These are phyloP conservation scores for Thuja plicata DNA, from an alignment of 83 land plant species.

Conservation along the genomic window DNA sequence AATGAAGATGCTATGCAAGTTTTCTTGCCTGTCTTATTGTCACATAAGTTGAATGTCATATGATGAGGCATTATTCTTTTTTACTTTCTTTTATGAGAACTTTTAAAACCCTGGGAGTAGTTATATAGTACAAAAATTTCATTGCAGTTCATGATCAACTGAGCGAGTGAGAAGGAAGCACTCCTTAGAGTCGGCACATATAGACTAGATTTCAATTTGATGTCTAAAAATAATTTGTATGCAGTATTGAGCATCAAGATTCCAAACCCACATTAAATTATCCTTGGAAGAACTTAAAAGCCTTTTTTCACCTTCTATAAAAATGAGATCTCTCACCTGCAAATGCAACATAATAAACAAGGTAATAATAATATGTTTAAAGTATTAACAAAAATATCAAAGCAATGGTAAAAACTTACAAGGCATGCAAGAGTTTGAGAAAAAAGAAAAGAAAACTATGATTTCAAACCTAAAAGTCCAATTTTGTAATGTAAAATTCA, in stretches of 20 bases:
- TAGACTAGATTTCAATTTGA: constrained; percentile 96
- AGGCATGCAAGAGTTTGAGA: background rate
- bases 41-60: background rate
- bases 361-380: background rate
- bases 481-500: background rate
- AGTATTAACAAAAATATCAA: background rate
- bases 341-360: constrained; percentile 12
- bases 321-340: constrained; percentile 94
- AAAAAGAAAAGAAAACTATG: background rate
- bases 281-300: constrained; percentile 94
- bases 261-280: constrained; percentile 90
- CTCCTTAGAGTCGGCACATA: constrained; percentile 79
- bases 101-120: background rate
- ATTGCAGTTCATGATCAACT: constrained; percentile 67
- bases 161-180: constrained; percentile 84
- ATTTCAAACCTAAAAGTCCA: background rate
- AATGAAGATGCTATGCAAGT: background rate
- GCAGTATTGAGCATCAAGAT: constrained; percentile 88
- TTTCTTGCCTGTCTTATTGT: background rate
- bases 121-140: background rate
- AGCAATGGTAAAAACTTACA: background rate
- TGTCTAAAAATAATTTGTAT: constrained; percentile 88
- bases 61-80: background rate
- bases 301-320: constrained; percentile 74
- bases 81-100: background rate